Conservation (phyloP, 2,329 filamentous ascomycete genomes). For the Penicillium sp. region DNA sequence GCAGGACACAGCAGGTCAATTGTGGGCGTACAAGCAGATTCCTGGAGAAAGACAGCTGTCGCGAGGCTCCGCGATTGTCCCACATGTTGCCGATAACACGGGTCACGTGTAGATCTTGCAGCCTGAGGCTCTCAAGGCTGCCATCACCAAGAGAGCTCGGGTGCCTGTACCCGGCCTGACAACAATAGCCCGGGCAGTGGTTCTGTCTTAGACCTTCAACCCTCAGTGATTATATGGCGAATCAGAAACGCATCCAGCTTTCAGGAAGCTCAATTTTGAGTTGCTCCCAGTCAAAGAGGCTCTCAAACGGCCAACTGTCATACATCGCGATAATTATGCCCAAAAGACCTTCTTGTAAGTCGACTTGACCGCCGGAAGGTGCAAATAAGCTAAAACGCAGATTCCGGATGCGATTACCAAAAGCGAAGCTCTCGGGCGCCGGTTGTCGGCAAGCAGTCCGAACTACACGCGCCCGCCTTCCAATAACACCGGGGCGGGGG, state of each 20-base stretch:
- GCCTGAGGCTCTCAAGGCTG: background rate
- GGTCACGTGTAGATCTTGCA: constrained; percentile 7
- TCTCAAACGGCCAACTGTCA: no score
- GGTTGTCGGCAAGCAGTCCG: constrained; percentile 4
- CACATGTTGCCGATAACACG: constrained; percentile 14
- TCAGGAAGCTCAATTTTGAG: background rate
- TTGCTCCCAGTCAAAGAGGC: no score
- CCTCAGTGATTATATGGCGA: background rate
- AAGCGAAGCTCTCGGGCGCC: background rate
- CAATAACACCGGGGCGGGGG: constrained; percentile 18
- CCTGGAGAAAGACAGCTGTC: constrained; percentile 14
- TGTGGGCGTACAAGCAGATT: background rate
- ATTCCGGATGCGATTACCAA: background rate
- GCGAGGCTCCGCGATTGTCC: constrained; percentile 18
- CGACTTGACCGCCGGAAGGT: background rate
- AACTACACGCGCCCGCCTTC: constrained; percentile 17
- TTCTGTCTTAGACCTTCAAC: background rate
- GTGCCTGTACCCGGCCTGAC: background rate
- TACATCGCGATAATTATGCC: background rate
- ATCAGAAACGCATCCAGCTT: background rate
- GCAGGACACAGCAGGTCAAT: background rate
- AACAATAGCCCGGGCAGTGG: background rate
- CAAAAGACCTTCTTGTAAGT: background rate
- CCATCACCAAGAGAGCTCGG: background rate
- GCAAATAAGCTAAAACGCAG: background rate